Percentiles rank a stretch among this genome's conserved stretches.
Conservation (phyloP, 306 rosid genomes). For the Trifolium subterraneum region DNA sequence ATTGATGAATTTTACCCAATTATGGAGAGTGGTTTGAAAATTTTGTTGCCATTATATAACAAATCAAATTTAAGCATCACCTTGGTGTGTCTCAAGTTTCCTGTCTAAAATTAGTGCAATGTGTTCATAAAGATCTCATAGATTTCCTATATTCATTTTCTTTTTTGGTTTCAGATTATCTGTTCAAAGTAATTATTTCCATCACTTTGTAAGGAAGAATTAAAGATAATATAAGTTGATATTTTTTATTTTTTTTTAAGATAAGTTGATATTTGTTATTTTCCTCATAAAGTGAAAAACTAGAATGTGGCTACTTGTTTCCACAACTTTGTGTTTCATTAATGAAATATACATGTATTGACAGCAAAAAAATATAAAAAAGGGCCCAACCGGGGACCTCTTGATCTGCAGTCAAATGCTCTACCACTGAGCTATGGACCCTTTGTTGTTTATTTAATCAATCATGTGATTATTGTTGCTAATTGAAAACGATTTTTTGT, state of each 20-base stretch:
- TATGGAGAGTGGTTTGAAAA: not conserved
- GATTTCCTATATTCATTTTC: not conserved
- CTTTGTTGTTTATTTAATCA: no score
- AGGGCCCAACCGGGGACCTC: no score
- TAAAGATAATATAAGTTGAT: not conserved
- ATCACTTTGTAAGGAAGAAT: not conserved
- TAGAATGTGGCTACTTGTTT: not conserved
- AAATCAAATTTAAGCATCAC: not conserved
- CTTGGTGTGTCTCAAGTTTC: not conserved
- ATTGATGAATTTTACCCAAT: not conserved
- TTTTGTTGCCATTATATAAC: not conserved
- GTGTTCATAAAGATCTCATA: not conserved
- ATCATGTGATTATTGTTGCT: no score
- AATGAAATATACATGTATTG: conserved; percentile 5
- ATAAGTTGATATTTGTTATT: not conserved
- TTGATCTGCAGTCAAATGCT: no score
- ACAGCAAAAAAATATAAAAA: conserved; percentile 30
- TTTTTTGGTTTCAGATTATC: not conserved
- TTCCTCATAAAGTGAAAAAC: not conserved
- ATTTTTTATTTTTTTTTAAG: not conserved
- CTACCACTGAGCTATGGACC: no score
- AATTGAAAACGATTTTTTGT: no score
- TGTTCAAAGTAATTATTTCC: not conserved
- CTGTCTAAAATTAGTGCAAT: not conserved
- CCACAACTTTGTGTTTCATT: conserved; percentile 21